Evolutionary conservation across 345 rosid species (phyloP).

Genomic region (Capsella bursapastoris): DNA sequence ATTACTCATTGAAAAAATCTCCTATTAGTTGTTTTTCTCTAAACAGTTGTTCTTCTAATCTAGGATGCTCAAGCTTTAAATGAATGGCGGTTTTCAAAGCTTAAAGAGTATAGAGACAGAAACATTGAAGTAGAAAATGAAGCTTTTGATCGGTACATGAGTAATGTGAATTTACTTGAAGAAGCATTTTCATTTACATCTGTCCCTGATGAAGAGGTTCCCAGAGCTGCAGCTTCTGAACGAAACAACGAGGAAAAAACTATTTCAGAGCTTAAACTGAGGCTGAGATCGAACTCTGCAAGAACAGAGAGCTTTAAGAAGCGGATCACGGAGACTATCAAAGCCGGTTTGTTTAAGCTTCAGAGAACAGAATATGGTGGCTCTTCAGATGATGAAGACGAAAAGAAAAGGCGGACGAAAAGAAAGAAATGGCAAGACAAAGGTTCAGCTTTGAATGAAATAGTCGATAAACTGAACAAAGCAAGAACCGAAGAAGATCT

Average conservation of each 20-base stretch:
- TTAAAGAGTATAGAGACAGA: slow-evolving; percentile 74
- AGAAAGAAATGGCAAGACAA: slow-evolving; percentile 55
- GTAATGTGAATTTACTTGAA: slow-evolving; percentile 70
- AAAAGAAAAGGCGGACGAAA: slow-evolving; percentile 45
- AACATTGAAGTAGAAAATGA: slow-evolving; percentile 80
- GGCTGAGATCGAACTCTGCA: slow-evolving; percentile 52
- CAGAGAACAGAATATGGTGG: slow-evolving; percentile 42
- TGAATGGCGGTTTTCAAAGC: slow-evolving; percentile 91
- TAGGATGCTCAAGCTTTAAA: slow-evolving; percentile 89
- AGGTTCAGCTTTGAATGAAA: slow-evolving; percentile 57
- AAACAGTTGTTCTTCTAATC: slow-evolving; percentile 26
- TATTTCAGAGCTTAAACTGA: slow-evolving; percentile 52
- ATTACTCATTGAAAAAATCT: not conserved
- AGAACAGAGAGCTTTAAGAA: slow-evolving; percentile 61
- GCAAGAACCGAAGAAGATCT: slow-evolving; percentile 82
- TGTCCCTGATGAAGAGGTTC: slow-evolving; percentile 48
- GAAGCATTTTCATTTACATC: slow-evolving; percentile 69
- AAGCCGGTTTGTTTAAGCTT: slow-evolving; percentile 68
- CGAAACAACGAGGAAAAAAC: slow-evolving; percentile 41
- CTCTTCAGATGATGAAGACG: slow-evolving; percentile 43
- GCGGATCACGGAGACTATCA: slow-evolving; percentile 59
- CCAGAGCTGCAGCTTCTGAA: slow-evolving; percentile 44
- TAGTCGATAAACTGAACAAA: slow-evolving; percentile 75
- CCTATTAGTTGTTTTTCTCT: slow-evolving; percentile 8
- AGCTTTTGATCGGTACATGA: slow-evolving; percentile 85